These are phyloP conservation scores for Syncephalastrum monosporum DNA, from an alignment of 371 early-diverging fungal genomes.

Conservation along the genomic window DNA sequence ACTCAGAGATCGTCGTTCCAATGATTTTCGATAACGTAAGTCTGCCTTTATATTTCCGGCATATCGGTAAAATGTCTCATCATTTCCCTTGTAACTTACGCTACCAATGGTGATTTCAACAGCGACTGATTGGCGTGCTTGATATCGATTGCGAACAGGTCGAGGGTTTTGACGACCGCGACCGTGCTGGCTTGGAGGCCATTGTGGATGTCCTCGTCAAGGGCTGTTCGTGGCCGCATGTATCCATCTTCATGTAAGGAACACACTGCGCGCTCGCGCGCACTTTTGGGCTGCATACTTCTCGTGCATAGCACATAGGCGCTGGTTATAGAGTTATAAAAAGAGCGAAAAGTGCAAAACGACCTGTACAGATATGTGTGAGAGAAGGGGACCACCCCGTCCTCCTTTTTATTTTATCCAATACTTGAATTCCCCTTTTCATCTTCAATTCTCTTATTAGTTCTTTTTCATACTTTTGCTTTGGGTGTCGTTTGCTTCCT, in stretches of 20 bases:
- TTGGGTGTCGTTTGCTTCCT: conserved; percentile 3
- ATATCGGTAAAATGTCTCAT: conserved; percentile 2
- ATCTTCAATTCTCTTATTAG: conserved; percentile 1
- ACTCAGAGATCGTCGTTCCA: conserved; percentile 91
- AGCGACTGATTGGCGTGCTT: conserved; percentile 76
- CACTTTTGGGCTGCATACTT: too few relatives aligned
- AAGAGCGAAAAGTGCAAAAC: too few relatives aligned
- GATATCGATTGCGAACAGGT: conserved; percentile 81
- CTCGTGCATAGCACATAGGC: too few relatives aligned
- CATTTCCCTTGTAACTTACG: background rate
- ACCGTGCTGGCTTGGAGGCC: conserved; percentile 68
- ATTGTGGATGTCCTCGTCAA: conserved; percentile 65
- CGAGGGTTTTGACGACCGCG: conserved; percentile 78
- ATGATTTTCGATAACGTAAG: conserved; percentile 57
- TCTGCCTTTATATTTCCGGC: background rate
- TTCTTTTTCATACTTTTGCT: background rate
- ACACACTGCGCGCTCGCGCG: too few relatives aligned
- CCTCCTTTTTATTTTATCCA: conserved; percentile 7
- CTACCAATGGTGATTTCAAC: conserved; percentile 3
- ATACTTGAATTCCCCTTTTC: conserved; percentile 4
- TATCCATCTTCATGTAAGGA: too few relatives aligned
- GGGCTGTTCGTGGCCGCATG: conserved; percentile 56
- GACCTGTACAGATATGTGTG: too few relatives aligned
- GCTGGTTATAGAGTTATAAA: too few relatives aligned
- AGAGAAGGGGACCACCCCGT: background rate